Base-by-base conservation (phyloP, 1,284 basidiomycete genomes). In the Pseudozyma sp. region DNA sequence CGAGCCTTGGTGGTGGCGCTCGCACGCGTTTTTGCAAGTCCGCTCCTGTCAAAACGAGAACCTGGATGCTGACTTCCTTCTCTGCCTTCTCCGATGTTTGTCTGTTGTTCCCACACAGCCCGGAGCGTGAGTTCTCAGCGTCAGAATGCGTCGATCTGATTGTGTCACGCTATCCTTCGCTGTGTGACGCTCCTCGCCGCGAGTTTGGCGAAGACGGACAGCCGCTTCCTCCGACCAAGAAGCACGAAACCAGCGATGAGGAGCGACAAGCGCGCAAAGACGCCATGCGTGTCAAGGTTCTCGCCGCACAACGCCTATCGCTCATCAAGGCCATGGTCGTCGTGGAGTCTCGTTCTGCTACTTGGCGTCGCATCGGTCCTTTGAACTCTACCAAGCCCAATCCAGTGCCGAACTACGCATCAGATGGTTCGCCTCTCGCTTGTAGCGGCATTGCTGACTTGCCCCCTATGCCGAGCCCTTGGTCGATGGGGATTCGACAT, bases 301-400 rank as follows among this genome's bases (percentile, higher is more conserved):
- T 66, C 50, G 70, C 65, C 47, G 74, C 75, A 57, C 60, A 76
- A 45, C 66, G 51, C 14, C 65, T 75, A 36, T 77, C 77, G 43
- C 57, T 80, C 34, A 71, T 80, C 74, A 80, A 80, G 60, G 77
- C 79, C 6, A 76, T 75, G 59, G 66, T 80, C 14, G 62, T 80
- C n/a, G 60, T 80, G 63, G 79, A 80, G 59, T 75, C 61, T 9
- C 62, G 79, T 16, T 56, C 51, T 3, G 67, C 67, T 13, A 51
- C 52, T 3, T 77, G 71, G 75, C 72, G 57, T 58, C 72, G 68
- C 35, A 43, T 78, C 19, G 72, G 76, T 12, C 36, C 64, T 5
- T 13, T 62, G 14, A 69, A 69, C 43, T 13, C 59, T 9, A 38
- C 25, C 39, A 49, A 43, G 18, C n/a, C 18, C 18, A 39, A 42